Evolutionary conservation across 1,139 yeast species (phyloP).

Genomic region (Sugiyamaella grinbergsii): DNA sequence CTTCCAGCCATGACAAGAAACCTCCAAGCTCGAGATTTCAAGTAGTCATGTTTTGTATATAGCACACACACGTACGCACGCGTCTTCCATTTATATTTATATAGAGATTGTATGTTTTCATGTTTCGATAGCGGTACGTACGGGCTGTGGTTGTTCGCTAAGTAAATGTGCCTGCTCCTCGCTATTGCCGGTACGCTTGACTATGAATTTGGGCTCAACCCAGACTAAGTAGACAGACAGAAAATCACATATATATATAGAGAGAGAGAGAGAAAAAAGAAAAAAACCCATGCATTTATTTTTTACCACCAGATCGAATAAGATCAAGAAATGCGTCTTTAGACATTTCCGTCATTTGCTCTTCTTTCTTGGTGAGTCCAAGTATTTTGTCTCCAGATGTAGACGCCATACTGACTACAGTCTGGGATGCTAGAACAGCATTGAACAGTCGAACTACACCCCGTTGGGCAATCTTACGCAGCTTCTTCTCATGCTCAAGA

Average conservation of each 20-base stretch:
- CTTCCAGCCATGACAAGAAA: conserved; percentile 97
- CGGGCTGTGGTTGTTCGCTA: too few relatives aligned
- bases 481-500: conserved; percentile 67
- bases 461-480: conserved; percentile 84
- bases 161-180: too few relatives aligned
- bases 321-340: conserved; percentile 88
- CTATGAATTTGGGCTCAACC: too few relatives aligned
- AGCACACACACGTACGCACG: conserved; percentile 30
- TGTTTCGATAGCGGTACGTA: too few relatives aligned
- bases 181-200: too few relatives aligned
- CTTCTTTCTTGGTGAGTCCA: conserved; percentile 51
- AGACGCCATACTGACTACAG: conserved; percentile 44
- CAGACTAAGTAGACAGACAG: too few relatives aligned
- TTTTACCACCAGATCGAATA: conserved; percentile 71
- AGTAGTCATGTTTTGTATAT: conserved; percentile 25
- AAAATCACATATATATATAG: too few relatives aligned
- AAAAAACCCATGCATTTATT: conserved; percentile 41
- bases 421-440: conserved; percentile 85
- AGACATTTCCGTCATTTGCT: conserved; percentile 69
- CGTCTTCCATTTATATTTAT: background rate
- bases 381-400: conserved; percentile 36
- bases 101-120: conserved; percentile 7
- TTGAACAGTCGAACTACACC: conserved; percentile 93
- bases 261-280: too few relatives aligned
- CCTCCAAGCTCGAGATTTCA: conserved; percentile 76